Evolutionary conservation across 2,329 filamentous ascomycete species (phyloP).

Genomic region (Venturiaceae sp.): DNA sequence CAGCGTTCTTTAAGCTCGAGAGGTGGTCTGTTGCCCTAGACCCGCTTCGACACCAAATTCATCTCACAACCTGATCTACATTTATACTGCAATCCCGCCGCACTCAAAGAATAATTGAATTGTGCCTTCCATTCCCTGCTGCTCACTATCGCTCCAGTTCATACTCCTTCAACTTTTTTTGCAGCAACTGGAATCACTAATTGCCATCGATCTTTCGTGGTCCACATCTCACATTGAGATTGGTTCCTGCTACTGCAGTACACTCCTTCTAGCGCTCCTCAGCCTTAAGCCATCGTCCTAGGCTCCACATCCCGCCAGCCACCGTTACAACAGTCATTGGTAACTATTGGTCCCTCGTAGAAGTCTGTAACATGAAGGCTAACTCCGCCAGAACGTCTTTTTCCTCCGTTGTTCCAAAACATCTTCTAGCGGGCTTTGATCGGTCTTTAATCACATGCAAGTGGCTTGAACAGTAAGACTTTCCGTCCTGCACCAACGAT

Average conservation of each 20-base stretch:
- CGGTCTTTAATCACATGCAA: not conserved
- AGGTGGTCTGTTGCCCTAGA: constrained; percentile 4
- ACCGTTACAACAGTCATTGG: not conserved
- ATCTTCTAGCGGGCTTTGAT: not conserved
- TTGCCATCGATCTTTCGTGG: not conserved
- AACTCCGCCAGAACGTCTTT: not conserved
- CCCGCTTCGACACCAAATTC: constrained; percentile 5
- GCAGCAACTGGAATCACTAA: not conserved
- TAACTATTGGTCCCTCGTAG: not conserved
- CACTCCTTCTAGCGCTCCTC: not conserved
- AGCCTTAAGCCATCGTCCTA: not conserved
- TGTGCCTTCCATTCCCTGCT: constrained; percentile 4
- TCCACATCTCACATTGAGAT: not conserved
- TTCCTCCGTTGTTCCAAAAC: not conserved
- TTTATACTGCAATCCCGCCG: constrained; percentile 6
- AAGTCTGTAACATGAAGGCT: not conserved
- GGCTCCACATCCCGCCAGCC: not conserved
- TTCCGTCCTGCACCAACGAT: not conserved
- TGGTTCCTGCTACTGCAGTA: not conserved
- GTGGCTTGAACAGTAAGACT: not conserved
- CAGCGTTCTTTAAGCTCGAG: constrained; percentile 5
- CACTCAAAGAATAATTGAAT: constrained; percentile 5
- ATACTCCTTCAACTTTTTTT: not conserved
- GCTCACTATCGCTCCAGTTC: constrained; percentile 2
- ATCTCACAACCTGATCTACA: constrained; percentile 5